Conservation (phyloP, 1,139 yeast species). For the Groenewaldozyma auringiensis region DNA sequence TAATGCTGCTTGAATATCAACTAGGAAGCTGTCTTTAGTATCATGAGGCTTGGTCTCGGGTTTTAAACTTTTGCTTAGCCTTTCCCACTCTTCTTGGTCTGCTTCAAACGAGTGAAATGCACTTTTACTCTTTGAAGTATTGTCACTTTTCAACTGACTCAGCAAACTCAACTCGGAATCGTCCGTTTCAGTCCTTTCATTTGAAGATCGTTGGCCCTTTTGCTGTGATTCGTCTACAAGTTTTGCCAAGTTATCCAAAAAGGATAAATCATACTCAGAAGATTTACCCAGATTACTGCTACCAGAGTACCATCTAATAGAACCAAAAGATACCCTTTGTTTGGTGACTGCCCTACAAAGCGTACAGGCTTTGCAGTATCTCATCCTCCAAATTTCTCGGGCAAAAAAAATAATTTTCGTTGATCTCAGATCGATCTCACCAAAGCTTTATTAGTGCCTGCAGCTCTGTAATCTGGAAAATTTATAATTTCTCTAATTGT, state of each 20-base stretch:
- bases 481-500: no score
- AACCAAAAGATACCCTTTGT: not conserved
- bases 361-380: not conserved
- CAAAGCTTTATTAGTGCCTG: not conserved
- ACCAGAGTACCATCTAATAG: not conserved
- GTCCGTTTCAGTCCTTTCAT: not conserved
- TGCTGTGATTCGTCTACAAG: not conserved
- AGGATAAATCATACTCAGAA: not conserved
- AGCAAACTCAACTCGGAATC: not conserved
- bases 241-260: slow-evolving; percentile 1
- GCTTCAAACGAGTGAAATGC: not conserved
- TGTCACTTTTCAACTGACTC: not conserved
- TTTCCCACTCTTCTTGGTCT: slow-evolving; percentile 1
- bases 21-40: not conserved
- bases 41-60: not conserved
- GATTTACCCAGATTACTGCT: not conserved
- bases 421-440: not conserved
- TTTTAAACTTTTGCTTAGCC: slow-evolving; percentile 1
- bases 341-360: not conserved
- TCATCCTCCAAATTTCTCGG: not conserved
- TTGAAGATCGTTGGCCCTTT: not conserved
- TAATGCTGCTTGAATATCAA: not conserved
- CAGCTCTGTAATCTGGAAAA: not conserved
- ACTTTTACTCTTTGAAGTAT: no score
- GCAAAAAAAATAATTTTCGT: not conserved